Percentiles rank a stretch among this genome's conserved stretches.
phyloP scores from a whole-genome alignment of 495 filamentous ascomycete species.

The Aspergillus asperescens region DNA sequence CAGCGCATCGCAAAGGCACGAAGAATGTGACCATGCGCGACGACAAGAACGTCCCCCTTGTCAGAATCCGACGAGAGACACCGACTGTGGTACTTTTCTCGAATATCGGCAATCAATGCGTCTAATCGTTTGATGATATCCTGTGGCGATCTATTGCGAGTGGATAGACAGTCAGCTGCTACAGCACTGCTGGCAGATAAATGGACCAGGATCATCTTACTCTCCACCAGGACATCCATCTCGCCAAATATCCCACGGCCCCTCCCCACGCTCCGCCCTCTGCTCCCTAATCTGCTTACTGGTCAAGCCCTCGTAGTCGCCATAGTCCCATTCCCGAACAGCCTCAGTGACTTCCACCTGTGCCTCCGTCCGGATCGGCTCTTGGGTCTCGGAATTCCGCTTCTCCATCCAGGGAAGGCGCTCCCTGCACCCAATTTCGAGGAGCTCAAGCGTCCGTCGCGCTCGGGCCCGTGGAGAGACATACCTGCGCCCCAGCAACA shows the following conservation, averaged over 20 bases:
- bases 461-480: constrained; percentile 85
- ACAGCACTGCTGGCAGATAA: background rate
- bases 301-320: constrained; percentile 88
- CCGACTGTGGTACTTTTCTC: constrained; percentile 46
- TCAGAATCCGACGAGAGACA: constrained; percentile 31
- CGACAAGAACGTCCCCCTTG: constrained; percentile 57
- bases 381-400: constrained; percentile 31
- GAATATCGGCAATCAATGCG: constrained; percentile 68
- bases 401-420: constrained; percentile 49
- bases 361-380: constrained; percentile 46
- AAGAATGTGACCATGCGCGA: constrained; percentile 83
- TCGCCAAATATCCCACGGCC: constrained; percentile 74
- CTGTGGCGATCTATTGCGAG: constrained; percentile 49
- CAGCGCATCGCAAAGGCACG: constrained; percentile 89
- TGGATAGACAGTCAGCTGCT: background rate
- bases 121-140: constrained; percentile 68
- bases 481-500: constrained; percentile 45
- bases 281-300: constrained; percentile 60
- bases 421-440: constrained; percentile 54
- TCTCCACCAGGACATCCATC: constrained; percentile 72
- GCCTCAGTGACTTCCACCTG: constrained; percentile 66
- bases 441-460: constrained; percentile 79
- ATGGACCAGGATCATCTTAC: no score
- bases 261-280: constrained; percentile 37
- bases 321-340: constrained; percentile 94